Evolutionary conservation across 176 grass and related monocot genomes (phyloP), one percentile per base, ranked within the genome.

Genomic region (Triticum dicoccoides): DNA sequence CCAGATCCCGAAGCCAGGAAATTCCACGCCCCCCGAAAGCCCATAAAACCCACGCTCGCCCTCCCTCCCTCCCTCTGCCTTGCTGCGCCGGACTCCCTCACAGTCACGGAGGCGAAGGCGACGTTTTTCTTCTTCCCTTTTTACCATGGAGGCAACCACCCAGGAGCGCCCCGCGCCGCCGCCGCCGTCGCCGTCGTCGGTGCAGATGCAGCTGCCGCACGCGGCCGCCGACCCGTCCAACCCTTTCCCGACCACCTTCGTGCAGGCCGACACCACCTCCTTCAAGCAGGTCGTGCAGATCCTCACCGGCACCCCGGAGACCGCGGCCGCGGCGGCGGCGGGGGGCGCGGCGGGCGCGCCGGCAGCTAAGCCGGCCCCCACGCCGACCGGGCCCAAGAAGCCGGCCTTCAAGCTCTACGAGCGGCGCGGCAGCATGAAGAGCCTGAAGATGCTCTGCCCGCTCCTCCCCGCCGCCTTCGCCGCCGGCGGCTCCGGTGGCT

Each of bases 241-340:
- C 47, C 82, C 89, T 0, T 94, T 80, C 82, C 85, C 89, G 39
- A 89, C 92, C 73, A 94, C 92, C 82, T 94, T 94, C 72, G 87
- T 94, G 20, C 92, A 94, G 83, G 92, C 92, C 7, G 87, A 94
- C 78, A 79, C 89, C 66, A 76, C 73, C 21, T 89, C 92, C 61
- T 94, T 94, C 85, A 94, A 94, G 87, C 89, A 91, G 71, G 92
- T 94, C 8, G 89, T 94, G 81, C 92, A 94, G 92, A 91, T 94
- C 89, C 92, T 94, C 89, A 94, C 92, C 79, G 92, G 92, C 82
- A 91, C 92, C 47, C 87, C 87, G 76, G 92, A 94, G 81, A 92
- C 94, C 20, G 90, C 90, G 0, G 90, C 91, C 0, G 91, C 93
- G 0, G 91, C 93, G 5, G 89, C 84, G 13, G 69, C 88, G 11